Evolutionary conservation across 1,139 yeast species (phyloP), one percentile per base, ranked within the genome.

Genomic region (Pichia sp.): DNA sequence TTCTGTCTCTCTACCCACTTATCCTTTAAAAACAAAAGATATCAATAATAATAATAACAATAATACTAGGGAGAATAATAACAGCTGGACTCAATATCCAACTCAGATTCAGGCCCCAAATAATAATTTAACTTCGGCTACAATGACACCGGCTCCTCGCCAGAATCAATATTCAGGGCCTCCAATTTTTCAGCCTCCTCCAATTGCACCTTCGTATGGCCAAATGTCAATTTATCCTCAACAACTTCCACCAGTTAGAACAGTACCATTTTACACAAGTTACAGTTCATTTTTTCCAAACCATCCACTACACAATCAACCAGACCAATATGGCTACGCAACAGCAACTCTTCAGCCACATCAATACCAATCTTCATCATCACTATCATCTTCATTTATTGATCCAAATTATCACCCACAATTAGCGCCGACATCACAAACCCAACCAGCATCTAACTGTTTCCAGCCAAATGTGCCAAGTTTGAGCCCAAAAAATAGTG

Each of bases 401-500:
- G 23, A 32, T 16, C 22, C 20, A 32, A 13, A 13, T 3, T 18
- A n/a, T 30, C 20, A 30, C 5, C 20, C 34, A 4, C 7, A 12
- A n/a, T 30, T 9, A 30, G 16, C 34, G 3, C 12, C 20, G 3
- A 2, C 16, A n/a, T 18, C 18, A n/a, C 34, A n/a, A 30, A 3
- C 18, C 18, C 36, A 32, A 18, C 4, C 36, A 11, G 6, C 22
- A 3, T 6, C 8, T 11, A 16, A 32, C 5, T 22, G 20, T 18
- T 5, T 13, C 4, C 32, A 22, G 29, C 3, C 13, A 29, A 26
- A 18, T 8, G 12, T 22, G 11, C 26, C 40, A 15, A 34, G 7
- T 25, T 13, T 32, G 24, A 34, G 43, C 6, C 46, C 43, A 15
- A 44, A 40, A 39, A 44, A 39, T 27, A 43, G 46, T 20, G n/a